phyloP scores from a whole-genome alignment of 2,329 filamentous ascomycete genomes.

The Ascochyta pisi region DNA sequence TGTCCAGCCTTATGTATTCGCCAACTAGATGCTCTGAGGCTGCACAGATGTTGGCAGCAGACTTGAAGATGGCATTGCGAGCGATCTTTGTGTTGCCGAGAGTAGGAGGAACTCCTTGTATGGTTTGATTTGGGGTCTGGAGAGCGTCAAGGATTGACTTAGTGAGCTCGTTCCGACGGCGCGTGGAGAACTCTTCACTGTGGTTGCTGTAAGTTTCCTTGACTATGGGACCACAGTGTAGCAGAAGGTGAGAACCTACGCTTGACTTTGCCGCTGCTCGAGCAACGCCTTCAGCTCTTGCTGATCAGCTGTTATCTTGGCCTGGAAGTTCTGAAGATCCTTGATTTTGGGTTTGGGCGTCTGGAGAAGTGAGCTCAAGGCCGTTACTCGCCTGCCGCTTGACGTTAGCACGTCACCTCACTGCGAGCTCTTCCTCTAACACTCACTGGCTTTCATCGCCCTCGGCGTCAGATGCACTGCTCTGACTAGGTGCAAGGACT shows the following conservation, averaged over 20 bases:
- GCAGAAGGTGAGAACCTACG: conserved; percentile 23
- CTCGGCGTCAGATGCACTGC: conserved; percentile 15
- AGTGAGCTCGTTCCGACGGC: conserved; percentile 32
- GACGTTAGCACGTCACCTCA: conserved; percentile 2
- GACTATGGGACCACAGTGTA: background rate
- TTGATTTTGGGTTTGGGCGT: conserved; percentile 29
- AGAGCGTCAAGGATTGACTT: conserved; percentile 28
- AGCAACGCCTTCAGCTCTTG: conserved; percentile 25
- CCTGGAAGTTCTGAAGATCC: conserved; percentile 31
- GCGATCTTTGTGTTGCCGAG: conserved; percentile 25
- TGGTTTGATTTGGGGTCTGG: conserved; percentile 15
- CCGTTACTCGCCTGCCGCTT: conserved; percentile 28
- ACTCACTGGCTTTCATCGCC: conserved; percentile 39
- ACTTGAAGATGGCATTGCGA: conserved; percentile 23
- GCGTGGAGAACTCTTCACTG: conserved; percentile 26
- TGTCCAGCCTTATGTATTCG: conserved; percentile 36
- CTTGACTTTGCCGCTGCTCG: conserved; percentile 25
- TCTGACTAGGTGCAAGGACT: conserved; percentile 1
- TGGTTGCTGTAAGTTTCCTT: background rate
- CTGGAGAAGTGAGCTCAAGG: conserved; percentile 25
- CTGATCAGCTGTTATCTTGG: conserved; percentile 27
- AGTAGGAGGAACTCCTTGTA: conserved; percentile 4
- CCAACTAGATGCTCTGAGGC: conserved; percentile 27
- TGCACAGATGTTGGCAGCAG: conserved; percentile 19
- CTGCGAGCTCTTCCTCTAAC: background rate